phyloP scores from a whole-genome alignment of 1,284 basidiomycete species.

The Marasmius oreades region DNA sequence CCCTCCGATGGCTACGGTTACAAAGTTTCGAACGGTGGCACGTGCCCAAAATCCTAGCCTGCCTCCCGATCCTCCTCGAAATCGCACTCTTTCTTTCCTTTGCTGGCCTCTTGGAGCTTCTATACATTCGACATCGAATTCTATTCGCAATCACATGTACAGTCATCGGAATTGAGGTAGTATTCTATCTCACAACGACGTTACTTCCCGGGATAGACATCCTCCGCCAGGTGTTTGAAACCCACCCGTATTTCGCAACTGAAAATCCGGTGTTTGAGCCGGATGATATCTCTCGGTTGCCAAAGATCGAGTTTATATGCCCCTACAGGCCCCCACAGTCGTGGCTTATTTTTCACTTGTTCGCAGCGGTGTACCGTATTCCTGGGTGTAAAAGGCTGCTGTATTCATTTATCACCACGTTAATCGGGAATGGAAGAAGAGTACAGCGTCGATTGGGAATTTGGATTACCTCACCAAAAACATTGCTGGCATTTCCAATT shows the following conservation, averaged over 20 bases:
- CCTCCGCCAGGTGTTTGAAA: no score
- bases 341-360: background rate
- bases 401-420: no score
- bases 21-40: background rate
- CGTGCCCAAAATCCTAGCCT: background rate
- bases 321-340: background rate
- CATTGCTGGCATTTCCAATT: background rate
- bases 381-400: background rate
- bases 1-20: background rate
- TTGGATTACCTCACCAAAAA: background rate
- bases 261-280: background rate
- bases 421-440: no score
- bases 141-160: background rate
- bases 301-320: background rate
- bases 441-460: no score
- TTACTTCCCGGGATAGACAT: background rate
- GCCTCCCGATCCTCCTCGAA: constrained; percentile 4
- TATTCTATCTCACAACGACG: constrained; percentile 1
- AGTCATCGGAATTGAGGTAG: background rate
- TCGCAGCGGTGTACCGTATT: background rate
- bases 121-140: constrained; percentile 1
- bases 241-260: background rate
- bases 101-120: constrained; percentile 4
- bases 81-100: constrained; percentile 3
- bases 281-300: background rate